Evolutionary conservation across 2,329 filamentous ascomycete genomes (phyloP).

Genomic region (Zymoseptoria ardabiliae): DNA sequence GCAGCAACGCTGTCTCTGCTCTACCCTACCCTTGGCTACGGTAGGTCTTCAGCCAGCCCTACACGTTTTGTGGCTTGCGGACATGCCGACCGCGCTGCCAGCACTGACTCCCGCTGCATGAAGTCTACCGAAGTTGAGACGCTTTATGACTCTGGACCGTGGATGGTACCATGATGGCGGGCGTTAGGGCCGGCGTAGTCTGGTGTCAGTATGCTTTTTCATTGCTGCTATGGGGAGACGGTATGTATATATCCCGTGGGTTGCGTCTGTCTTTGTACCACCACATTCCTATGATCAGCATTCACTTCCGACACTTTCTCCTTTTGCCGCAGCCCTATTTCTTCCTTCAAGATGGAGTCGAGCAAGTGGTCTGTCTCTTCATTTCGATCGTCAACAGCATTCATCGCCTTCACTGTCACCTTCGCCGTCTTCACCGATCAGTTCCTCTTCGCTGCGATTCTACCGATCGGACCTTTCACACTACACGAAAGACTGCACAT

Average conservation of each 20-base stretch:
- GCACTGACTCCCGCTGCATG: background rate
- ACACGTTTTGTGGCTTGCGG: background rate
- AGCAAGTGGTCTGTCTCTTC: background rate
- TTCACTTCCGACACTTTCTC: background rate
- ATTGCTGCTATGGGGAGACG: background rate
- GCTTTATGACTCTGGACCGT: background rate
- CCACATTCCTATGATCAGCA: background rate
- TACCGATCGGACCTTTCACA: slow-evolving; percentile 16
- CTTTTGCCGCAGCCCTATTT: background rate
- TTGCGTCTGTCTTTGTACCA: background rate
- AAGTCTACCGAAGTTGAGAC: background rate
- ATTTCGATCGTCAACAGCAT: slow-evolving; percentile 10
- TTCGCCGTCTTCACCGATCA: slow-evolving; percentile 22
- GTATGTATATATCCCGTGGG: background rate
- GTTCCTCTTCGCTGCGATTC: slow-evolving; percentile 19
- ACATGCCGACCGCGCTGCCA: background rate
- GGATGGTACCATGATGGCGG: background rate
- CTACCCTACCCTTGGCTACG: background rate
- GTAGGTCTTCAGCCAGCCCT: background rate
- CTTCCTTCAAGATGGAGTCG: background rate
- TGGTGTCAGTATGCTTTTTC: background rate
- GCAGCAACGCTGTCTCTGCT: background rate
- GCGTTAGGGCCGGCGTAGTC: background rate
- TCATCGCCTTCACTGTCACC: slow-evolving; percentile 18
- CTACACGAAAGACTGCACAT: slow-evolving; percentile 8